phyloP scores from a whole-genome alignment of 371 early-diverging fungal genomes.

The Mucor velutinosus region DNA sequence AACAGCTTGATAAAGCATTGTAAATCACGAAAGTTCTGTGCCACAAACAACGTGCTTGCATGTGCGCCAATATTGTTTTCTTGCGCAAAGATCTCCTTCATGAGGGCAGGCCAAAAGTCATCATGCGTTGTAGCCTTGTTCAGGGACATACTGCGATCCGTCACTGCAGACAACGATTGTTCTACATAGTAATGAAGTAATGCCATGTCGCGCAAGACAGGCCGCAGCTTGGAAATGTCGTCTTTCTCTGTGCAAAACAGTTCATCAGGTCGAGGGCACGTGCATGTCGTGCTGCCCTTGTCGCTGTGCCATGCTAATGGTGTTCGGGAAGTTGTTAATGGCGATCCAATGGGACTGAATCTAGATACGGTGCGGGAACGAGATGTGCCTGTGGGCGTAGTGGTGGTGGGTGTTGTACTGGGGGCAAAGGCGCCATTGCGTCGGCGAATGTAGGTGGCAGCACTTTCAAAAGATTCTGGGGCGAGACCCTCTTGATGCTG shows the following conservation, averaged over 20 bases:
- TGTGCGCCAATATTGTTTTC: slow-evolving; percentile 29
- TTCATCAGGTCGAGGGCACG: slow-evolving; percentile 28
- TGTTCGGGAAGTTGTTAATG: slow-evolving; percentile 3
- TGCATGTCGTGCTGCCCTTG: slow-evolving; percentile 10
- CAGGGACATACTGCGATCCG: slow-evolving; percentile 60
- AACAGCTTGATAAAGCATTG: slow-evolving; percentile 75
- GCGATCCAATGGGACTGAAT: slow-evolving; percentile 27
- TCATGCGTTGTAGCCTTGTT: slow-evolving; percentile 37
- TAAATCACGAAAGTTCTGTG: slow-evolving; percentile 22
- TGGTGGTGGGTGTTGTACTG: background rate
- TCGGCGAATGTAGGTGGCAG: background rate
- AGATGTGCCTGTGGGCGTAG: background rate
- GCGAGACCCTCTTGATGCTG: background rate
- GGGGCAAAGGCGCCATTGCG: background rate
- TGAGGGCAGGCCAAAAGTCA: slow-evolving; percentile 49
- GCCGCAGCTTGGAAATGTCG: slow-evolving; percentile 22
- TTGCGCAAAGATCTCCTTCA: slow-evolving; percentile 45
- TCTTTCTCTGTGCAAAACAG: slow-evolving; percentile 30
- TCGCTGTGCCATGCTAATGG: slow-evolving; percentile 26
- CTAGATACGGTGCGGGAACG: slow-evolving; percentile 23
- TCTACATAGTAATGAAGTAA: slow-evolving; percentile 52
- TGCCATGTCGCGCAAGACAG: slow-evolving; percentile 27
- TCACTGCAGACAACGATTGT: slow-evolving; percentile 43
- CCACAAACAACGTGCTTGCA: slow-evolving; percentile 15
- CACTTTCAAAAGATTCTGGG: background rate